Percentiles rank a stretch among this genome's conserved stretches.
These are phyloP conservation scores for Aureobasidium sp. DNA, from an alignment of 2,329 filamentous ascomycete genomes.

Conservation along the genomic window DNA sequence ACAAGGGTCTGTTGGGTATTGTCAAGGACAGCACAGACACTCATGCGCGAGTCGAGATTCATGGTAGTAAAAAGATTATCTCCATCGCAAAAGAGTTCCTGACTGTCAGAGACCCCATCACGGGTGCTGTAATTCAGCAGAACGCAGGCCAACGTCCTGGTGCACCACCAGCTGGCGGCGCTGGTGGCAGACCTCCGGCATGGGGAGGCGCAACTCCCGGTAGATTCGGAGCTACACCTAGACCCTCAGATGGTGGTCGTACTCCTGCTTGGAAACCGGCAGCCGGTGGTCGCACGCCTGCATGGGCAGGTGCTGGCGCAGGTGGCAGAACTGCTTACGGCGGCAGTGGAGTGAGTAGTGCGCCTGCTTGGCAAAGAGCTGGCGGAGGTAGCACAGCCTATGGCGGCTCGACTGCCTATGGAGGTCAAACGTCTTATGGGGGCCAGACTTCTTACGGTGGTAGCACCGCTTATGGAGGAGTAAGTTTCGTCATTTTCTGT, in stretches of 20 bases:
- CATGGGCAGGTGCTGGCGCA: conserved; percentile 38
- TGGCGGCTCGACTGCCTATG: conserved; percentile 60
- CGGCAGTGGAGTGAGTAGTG: conserved; percentile 42
- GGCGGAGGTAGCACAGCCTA: conserved; percentile 38
- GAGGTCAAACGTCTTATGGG: conserved; percentile 60
- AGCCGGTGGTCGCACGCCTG: conserved; percentile 39
- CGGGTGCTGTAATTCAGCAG: conserved; percentile 71
- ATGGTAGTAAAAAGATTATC: conserved; percentile 88
- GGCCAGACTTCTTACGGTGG: conserved; percentile 46
- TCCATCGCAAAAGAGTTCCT: conserved; percentile 75
- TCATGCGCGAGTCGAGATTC: conserved; percentile 81
- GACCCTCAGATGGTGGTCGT: conserved; percentile 45
- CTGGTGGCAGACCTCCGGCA: conserved; percentile 33
- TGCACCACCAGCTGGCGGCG: conserved; percentile 32
- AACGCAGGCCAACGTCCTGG: conserved; percentile 42
- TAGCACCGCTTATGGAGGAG: conserved; percentile 32
- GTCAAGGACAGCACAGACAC: conserved; percentile 90
- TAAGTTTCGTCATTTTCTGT: conserved; percentile 22
- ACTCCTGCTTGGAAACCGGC: conserved; percentile 58
- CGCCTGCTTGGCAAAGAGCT: conserved; percentile 33
- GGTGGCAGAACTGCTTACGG: conserved; percentile 40
- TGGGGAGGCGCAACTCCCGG: conserved; percentile 17
- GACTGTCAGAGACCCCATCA: conserved; percentile 74
- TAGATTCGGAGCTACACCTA: conserved; percentile 45
- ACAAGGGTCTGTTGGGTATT: conserved; percentile 89